Base-by-base conservation (phyloP, 805 yeast genomes). In the Isabelozyma gotoi region DNA sequence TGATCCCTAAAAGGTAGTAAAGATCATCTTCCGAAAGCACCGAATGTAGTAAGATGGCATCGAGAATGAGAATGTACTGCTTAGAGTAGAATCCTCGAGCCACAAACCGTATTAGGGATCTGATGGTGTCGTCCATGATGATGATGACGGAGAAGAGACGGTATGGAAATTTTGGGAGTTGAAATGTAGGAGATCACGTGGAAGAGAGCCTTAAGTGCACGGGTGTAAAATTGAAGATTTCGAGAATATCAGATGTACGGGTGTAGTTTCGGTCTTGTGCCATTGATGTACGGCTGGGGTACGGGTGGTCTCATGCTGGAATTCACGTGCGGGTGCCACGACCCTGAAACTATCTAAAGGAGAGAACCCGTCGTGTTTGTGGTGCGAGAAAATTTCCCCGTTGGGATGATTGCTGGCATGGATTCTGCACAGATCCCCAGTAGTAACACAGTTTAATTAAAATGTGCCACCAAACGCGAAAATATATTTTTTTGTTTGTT, bases 11-110 rank as follows among this genome's bases (percentile, higher is more conserved):
- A 41, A 94, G 72, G 56, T 80, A 83, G 21, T 86, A 79, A 59
- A 94, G 72, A 65, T 94, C 99, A 48, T 92, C 97, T 64, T 94
- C 99, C 15, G 91, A 85, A 21, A 92, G 75, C 7, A 92, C 97
- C 12, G 91, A 84, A 64, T 92, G 99, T 55, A 85, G 78, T 33
- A 92, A 65, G 5, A 92, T 71, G 1, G 97, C 96, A 64, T 92
- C 99, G 49, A 94, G 63, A 7, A 92, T 83, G 36, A 92, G 74
- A 33, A 91, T 84, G 52, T 86, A 86, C n/a, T 88, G 84, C 24
- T 83, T 81, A 29, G 88, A 84, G 59, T 91, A 94, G 67, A 92
- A 94, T 14, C 95, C 91, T 49, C 98, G 75, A 1, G 83, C 82
- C 8, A 89, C 96, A 52, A 85, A 82, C 46, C 95, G 78, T 42